Conservation (phyloP, 305 asterid genomes). For the Fraxinus paxiana region DNA sequence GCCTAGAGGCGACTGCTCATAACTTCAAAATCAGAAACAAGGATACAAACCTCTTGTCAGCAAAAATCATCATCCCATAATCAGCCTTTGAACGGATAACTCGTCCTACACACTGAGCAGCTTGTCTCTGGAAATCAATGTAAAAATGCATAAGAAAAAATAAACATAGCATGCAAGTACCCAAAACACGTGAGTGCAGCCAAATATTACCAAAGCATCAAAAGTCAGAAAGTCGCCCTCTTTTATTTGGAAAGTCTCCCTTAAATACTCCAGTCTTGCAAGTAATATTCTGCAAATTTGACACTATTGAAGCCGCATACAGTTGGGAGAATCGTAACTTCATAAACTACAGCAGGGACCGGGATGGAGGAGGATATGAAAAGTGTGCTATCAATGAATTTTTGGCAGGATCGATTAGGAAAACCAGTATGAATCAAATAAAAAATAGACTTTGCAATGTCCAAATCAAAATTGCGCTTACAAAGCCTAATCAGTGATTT, state of each 20-base stretch:
- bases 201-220: slow-evolving; percentile 78
- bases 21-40: neutral
- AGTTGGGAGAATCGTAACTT: slow-evolving; percentile 8
- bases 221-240: slow-evolving; percentile 94
- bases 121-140: slow-evolving; percentile 68
- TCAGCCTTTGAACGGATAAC: slow-evolving; percentile 97
- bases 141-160: slow-evolving; percentile 11
- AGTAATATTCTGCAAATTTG: slow-evolving; percentile 69
- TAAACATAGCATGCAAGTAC: neutral
- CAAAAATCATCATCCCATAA: slow-evolving; percentile 99
- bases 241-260: slow-evolving; percentile 94
- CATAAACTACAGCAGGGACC: neutral
- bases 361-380: neutral
- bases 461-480: neutral
- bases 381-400: neutral
- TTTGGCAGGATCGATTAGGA: neutral
- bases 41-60: slow-evolving; percentile 77
- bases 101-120: slow-evolving; percentile 98
- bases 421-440: neutral
- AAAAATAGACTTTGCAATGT: neutral
- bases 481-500: neutral
- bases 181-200: neutral
- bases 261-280: slow-evolving; percentile 83
- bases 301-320: slow-evolving; percentile 16
- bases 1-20: neutral